These are phyloP conservation scores for Aspergillus hiratsukae DNA, from an alignment of 2,329 filamentous ascomycete genomes.

Conservation along the genomic window DNA sequence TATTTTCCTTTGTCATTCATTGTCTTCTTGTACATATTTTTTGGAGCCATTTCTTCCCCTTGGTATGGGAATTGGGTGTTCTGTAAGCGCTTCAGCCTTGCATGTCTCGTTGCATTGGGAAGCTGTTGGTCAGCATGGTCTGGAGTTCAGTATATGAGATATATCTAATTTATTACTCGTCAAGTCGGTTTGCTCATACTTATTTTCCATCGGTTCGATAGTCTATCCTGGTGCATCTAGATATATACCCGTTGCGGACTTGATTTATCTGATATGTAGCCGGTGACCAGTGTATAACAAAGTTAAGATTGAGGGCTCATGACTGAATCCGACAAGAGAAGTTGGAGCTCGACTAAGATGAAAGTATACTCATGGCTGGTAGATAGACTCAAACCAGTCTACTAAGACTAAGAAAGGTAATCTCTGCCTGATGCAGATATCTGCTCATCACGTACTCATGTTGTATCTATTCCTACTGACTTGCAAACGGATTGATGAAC, in stretches of 20 bases:
- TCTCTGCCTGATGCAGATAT: not conserved
- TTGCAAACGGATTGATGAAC: not conserved
- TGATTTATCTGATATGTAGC: not conserved
- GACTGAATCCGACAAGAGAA: not conserved
- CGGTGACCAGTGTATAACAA: not conserved
- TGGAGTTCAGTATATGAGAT: conserved; percentile 9
- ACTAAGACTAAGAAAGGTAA: not conserved
- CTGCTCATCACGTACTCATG: not conserved
- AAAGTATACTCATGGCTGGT: not conserved
- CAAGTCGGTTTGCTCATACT: not conserved
- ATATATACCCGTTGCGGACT: not conserved
- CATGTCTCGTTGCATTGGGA: conserved; percentile 8
- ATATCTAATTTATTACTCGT: conserved; percentile 2
- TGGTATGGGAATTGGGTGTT: conserved; percentile 8
- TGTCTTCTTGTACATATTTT: conserved; percentile 3
- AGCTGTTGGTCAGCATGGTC: not conserved
- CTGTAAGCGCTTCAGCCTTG: conserved; percentile 14
- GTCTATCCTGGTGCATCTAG: not conserved
- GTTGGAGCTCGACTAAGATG: not conserved
- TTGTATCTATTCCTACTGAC: not conserved
- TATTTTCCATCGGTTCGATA: not conserved
- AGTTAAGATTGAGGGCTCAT: not conserved
- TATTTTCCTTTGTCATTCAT: conserved; percentile 14
- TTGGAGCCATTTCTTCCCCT: conserved; percentile 8
- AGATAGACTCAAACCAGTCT: no score